These are phyloP conservation scores for Nasturtium officinale DNA, from an alignment of 345 rosid genomes.

Conservation along the genomic window DNA sequence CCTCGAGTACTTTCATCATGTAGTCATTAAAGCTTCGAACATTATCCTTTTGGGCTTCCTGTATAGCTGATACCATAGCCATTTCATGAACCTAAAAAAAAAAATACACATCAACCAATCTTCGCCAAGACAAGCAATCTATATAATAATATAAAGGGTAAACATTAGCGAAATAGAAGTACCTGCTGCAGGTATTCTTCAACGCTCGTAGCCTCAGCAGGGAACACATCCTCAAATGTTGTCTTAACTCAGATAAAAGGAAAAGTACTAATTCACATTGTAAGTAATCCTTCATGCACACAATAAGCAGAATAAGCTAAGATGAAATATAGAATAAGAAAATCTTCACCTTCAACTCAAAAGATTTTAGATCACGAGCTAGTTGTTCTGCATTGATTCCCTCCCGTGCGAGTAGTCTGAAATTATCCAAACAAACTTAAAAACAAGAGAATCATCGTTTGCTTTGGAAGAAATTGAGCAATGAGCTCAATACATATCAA, in stretches of 20 bases:
- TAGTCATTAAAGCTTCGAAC: conserved; percentile 88
- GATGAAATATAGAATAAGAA: neutral
- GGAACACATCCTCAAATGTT: conserved; percentile 96
- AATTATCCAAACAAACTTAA: conserved; percentile 23
- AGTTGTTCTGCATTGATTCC: conserved; percentile 98
- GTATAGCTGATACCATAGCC: conserved; percentile 96
- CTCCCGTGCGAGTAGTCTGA: conserved; percentile 93
- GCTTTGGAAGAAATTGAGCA: neutral
- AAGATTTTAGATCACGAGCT: conserved; percentile 91
- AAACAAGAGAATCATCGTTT: conserved; percentile 7
- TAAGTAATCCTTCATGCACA: conserved; percentile 6
- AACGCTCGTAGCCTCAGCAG: conserved; percentile 90
- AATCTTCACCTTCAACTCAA: conserved; percentile 78
- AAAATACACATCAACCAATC: neutral
- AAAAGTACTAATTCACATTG: neutral
- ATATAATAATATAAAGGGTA: neutral
- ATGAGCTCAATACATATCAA: conserved; percentile 1
- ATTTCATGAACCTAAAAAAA: conserved; percentile 82
- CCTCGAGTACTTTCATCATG: conserved; percentile 96
- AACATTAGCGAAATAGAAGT: conserved; percentile 23
- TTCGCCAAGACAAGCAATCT: conserved; percentile 8
- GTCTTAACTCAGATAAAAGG: conserved; percentile 50
- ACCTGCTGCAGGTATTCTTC: conserved; percentile 99
- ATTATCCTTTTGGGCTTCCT: conserved; percentile 96
- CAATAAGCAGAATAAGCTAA: neutral